These are phyloP conservation scores for Camelina laxa DNA, from an alignment of 345 rosid genomes.

Conservation along the genomic window DNA sequence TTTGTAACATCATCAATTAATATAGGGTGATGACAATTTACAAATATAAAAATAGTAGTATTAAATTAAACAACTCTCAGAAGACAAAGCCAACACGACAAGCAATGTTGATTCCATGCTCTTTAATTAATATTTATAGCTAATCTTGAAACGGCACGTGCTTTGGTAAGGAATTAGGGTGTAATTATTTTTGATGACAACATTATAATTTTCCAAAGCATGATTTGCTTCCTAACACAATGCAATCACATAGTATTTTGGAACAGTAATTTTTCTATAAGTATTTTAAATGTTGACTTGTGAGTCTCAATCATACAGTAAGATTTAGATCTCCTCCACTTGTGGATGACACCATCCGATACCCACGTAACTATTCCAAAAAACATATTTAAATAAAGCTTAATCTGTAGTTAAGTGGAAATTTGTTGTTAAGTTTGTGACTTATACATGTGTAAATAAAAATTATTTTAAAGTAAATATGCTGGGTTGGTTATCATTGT, in stretches of 20 bases:
- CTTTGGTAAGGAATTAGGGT: conserved; percentile 22
- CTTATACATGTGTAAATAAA: not conserved
- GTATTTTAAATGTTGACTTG: conserved; percentile 1
- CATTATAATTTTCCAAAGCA: conserved; percentile 11
- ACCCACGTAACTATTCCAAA: not conserved
- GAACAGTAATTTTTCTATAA: not conserved
- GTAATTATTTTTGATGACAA: conserved; percentile 21
- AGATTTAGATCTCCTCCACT: conserved; percentile 13
- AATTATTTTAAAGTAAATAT: not conserved
- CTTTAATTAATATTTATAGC: not conserved
- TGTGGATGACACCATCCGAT: not conserved
- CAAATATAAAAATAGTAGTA: not conserved
- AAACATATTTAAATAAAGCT: not conserved
- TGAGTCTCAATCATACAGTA: not conserved
- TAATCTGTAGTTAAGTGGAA: not conserved
- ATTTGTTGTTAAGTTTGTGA: not conserved
- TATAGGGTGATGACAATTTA: conserved; percentile 7
- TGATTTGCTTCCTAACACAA: conserved; percentile 26
- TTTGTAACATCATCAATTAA: not conserved
- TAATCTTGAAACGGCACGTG: conserved; percentile 36
- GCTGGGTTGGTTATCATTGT: no score
- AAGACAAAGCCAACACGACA: conserved; percentile 46
- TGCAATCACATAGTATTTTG: conserved; percentile 4
- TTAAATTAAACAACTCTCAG: conserved; percentile 17
- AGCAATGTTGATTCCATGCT: conserved; percentile 47